Evolutionary conservation across 1,284 basidiomycete genomes (phyloP), one percentile per base, ranked within the genome.

Genomic region (Ustilago curta): DNA sequence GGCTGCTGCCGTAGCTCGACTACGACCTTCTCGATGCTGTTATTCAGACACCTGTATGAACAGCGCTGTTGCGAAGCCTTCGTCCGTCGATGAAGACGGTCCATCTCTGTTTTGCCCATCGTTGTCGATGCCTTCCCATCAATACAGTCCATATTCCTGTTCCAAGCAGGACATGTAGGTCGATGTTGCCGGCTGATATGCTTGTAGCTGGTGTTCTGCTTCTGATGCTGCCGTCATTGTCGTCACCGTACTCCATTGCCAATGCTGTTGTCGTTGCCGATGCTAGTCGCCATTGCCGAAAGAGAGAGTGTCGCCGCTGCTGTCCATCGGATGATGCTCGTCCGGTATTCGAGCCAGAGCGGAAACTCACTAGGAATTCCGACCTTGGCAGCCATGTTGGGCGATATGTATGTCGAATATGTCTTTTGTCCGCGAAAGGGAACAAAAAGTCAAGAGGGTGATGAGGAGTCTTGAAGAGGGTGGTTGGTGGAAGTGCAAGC

Each of bases 281-380:
- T 42, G 39, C 25, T 40, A 56, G 51, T 37, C 27, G 21, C 42
- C 56, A 39, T 59, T 42, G 50, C 53, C 47, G 32, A 40, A 42
- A 52, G 51, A 68, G 51, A 68, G 59, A 56, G 57, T 37, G 43
- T 51, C 55, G 52, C 55, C 44, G 43, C 56, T 49, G 55, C 51
- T 50, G 47, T 50, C 19, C 35, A 37, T 21, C 29, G 47, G 8
- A n/a, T 29, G 40, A 21, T 44, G 54, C 48, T 56, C 42, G 48
- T 31, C 37, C 35, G 42, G 11, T 51, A 37, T 18, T 37, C 45
- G 47, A 58, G 61, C 49, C 52, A 55, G 45, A 56, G 58, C 48
- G 63, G 55, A 65, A 57, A 82, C 80, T 69, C 72, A 82, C 80
- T 82, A 48, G 80, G 80, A 74, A 80, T 70, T 69, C 78, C 80